A percentile compares a stretch with the other conserved stretches of the same genome.
phyloP scores from a whole-genome alignment of 495 filamentous ascomycete species.

The Platismatia glauca region DNA sequence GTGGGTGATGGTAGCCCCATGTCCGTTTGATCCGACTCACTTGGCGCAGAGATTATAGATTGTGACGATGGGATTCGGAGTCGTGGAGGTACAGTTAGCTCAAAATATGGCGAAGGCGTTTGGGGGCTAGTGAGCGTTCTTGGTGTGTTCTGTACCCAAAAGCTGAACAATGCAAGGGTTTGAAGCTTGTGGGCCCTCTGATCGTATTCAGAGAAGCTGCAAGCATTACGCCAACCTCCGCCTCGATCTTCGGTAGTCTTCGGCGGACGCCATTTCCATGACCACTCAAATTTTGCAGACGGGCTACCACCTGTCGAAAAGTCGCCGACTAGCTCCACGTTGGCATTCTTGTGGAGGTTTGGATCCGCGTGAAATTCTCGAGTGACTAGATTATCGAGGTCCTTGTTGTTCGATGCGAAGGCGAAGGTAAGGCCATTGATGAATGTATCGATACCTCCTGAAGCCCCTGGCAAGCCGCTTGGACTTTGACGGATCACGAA shows the following conservation, averaged over 20 bases:
- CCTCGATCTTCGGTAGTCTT: slow-evolving; percentile 73
- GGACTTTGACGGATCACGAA: slow-evolving; percentile 71
- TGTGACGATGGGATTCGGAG: slow-evolving; percentile 74
- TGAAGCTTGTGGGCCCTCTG: slow-evolving; percentile 81
- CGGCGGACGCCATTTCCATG: slow-evolving; percentile 93
- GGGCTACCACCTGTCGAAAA: slow-evolving; percentile 70
- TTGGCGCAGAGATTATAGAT: slow-evolving; percentile 68
- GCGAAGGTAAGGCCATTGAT: slow-evolving; percentile 90
- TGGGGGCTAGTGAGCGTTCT: slow-evolving; percentile 34
- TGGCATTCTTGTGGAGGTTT: slow-evolving; percentile 93
- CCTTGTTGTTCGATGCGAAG: slow-evolving; percentile 72
- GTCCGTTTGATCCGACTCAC: slow-evolving; percentile 51
- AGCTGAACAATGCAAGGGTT: slow-evolving; percentile 83
- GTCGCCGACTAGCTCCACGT: slow-evolving; percentile 86
- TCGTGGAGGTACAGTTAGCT: slow-evolving; percentile 63
- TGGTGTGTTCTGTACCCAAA: slow-evolving; percentile 75
- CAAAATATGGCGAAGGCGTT: slow-evolving; percentile 58
- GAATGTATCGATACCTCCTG: slow-evolving; percentile 53
- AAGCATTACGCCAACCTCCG: slow-evolving; percentile 89
- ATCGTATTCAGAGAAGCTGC: slow-evolving; percentile 95
- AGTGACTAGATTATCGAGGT: slow-evolving; percentile 88
- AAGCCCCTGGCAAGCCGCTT: slow-evolving; percentile 27
- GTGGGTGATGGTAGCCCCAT: slow-evolving; percentile 60
- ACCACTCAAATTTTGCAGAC: slow-evolving; percentile 88
- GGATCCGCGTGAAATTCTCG: slow-evolving; percentile 95